phyloP scores from a whole-genome alignment of 345 rosid genomes.

The Pistacia integerrima region DNA sequence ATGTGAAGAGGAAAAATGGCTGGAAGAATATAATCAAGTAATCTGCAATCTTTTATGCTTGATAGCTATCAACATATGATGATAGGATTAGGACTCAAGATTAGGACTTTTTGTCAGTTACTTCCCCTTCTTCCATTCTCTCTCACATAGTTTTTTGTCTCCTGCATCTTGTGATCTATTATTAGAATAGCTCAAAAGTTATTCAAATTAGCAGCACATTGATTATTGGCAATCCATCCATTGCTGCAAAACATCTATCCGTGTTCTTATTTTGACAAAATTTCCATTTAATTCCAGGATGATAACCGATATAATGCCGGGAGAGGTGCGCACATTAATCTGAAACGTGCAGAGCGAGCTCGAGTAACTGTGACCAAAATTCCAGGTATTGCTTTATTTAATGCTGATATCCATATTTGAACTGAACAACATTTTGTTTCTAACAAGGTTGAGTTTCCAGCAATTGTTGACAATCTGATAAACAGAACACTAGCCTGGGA shows the following conservation, averaged over 20 bases:
- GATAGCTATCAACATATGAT: neutral
- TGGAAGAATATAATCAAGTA: slow-evolving; percentile 89
- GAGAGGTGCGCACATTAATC: slow-evolving; percentile 91
- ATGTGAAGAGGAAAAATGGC: slow-evolving; percentile 96
- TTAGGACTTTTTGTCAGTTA: neutral
- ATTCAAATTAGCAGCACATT: neutral
- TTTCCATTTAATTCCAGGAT: slow-evolving; percentile 51
- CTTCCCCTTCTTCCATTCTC: neutral
- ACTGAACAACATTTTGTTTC: slow-evolving; percentile 9
- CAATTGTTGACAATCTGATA: slow-evolving; percentile 82
- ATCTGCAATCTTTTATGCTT: slow-evolving; percentile 24
- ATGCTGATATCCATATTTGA: slow-evolving; percentile 10
- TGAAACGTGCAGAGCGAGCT: slow-evolving; percentile 93
- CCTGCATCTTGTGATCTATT: neutral
- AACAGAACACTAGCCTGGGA: slow-evolving; percentile 82
- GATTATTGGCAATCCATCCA: neutral
- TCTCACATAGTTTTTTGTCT: slow-evolving; percentile 2
- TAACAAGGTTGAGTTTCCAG: slow-evolving; percentile 42
- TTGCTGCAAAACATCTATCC: slow-evolving; percentile 8
- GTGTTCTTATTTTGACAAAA: neutral
- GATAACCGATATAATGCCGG: slow-evolving; percentile 81
- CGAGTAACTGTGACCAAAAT: slow-evolving; percentile 79
- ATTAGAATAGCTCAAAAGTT: neutral
- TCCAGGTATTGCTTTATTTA: slow-evolving; percentile 55
- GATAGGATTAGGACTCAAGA: neutral